These are phyloP conservation scores for Salix brachista DNA, from an alignment of 345 rosid species.

Conservation along the genomic window DNA sequence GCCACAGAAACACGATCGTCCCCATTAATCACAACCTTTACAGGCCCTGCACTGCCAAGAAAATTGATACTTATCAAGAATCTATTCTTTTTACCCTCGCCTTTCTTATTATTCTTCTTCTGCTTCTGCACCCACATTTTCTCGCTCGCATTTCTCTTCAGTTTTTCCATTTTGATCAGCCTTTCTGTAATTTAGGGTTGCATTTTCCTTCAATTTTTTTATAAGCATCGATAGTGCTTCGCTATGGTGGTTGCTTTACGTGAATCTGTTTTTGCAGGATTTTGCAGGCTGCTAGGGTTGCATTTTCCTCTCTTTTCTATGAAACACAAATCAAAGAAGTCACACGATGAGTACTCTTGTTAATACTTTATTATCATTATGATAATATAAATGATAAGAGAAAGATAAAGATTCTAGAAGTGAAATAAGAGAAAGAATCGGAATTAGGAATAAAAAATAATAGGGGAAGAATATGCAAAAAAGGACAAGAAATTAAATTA, in stretches of 20 bases:
- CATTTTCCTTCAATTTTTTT: background rate
- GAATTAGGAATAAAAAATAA: too few species aligned
- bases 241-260: background rate
- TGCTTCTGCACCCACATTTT: background rate
- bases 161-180: background rate
- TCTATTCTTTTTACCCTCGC: background rate
- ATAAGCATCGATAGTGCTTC: too few species aligned
- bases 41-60: conserved; percentile 20
- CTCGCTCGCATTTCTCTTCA: conserved; percentile 9
- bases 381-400: too few species aligned
- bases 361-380: too few species aligned
- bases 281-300: background rate
- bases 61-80: conserved; percentile 14
- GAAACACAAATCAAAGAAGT: background rate
- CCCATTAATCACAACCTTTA: conserved; percentile 15
- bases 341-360: background rate
- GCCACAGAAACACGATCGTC: conserved; percentile 12
- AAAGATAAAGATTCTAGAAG: too few species aligned
- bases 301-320: background rate
- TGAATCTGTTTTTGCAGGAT: background rate
- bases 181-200: background rate
- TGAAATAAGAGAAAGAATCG: too few species aligned
- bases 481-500: too few species aligned
- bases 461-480: too few species aligned
- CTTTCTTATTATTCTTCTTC: background rate